Conservation (phyloP, 164 flowering plant genomes). For the Vitis rupestris region DNA sequence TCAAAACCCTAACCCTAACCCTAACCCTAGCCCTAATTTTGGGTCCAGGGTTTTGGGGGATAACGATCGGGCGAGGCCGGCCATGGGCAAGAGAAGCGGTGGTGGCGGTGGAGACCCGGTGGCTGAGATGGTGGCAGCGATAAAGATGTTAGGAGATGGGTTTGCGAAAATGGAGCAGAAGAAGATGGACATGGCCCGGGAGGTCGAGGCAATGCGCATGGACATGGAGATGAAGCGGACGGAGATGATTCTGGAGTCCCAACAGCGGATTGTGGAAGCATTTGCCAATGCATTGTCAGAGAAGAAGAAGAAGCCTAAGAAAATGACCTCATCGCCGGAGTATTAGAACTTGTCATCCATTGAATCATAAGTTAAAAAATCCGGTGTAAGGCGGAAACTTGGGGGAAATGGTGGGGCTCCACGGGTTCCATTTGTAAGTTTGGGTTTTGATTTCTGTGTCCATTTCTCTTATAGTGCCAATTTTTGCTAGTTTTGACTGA, state of each 20-base stretch:
- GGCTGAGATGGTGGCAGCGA: constrained; percentile 45
- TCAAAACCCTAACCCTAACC: constrained; percentile 18
- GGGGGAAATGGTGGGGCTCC: no score
- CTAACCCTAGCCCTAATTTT: constrained; percentile 14
- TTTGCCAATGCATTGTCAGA: constrained; percentile 44
- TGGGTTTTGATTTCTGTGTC: no score
- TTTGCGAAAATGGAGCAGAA: constrained; percentile 55
- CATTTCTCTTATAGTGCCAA: no score
- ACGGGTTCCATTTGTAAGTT: no score
- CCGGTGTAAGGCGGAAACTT: no score
- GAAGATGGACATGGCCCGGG: constrained; percentile 68
- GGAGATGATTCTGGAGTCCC: constrained; percentile 62
- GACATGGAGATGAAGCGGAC: constrained; percentile 69
- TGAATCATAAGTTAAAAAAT: not conserved
- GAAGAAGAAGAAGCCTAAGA: constrained; percentile 38
- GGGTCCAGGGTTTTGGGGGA: constrained; percentile 34
- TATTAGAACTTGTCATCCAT: constrained; percentile 6
- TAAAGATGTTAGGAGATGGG: constrained; percentile 54
- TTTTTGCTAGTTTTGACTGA: no score
- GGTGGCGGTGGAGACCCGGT: constrained; percentile 24
- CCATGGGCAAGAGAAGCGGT: constrained; percentile 21
- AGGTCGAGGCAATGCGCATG: constrained; percentile 60
- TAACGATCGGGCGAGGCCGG: constrained; percentile 12
- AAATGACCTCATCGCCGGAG: constrained; percentile 25
- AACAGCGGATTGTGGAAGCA: constrained; percentile 58